A percentile compares a stretch with the other conserved stretches of the same genome.
These are phyloP conservation scores for Monilinia aucupariae DNA, from an alignment of 2,329 filamentous ascomycete species.

Conservation along the genomic window DNA sequence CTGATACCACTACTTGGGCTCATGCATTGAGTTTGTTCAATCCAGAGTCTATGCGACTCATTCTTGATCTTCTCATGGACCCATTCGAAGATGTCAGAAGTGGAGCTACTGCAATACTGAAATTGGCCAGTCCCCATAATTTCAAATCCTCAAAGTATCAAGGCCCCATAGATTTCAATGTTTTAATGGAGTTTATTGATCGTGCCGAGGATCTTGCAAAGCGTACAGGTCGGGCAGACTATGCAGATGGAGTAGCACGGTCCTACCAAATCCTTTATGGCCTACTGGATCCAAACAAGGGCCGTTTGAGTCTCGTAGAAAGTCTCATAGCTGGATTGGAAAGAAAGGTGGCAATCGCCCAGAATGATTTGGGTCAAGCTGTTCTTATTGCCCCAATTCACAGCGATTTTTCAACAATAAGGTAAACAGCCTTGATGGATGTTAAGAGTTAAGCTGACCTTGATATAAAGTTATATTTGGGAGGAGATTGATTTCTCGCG, in stretches of 20 bases:
- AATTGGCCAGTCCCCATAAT: conserved; percentile 41
- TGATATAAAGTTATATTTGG: conserved; percentile 28
- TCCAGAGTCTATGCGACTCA: conserved; percentile 50
- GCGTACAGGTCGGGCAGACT: conserved; percentile 76
- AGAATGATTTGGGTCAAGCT: conserved; percentile 59
- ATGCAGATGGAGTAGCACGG: conserved; percentile 84
- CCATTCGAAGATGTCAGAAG: conserved; percentile 88
- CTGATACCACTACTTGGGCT: conserved; percentile 29
- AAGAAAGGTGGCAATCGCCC: conserved; percentile 56
- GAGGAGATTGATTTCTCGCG: conserved; percentile 22
- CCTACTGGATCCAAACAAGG: conserved; percentile 44
- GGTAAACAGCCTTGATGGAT: conserved; percentile 38
- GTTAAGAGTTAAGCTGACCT: conserved; percentile 7
- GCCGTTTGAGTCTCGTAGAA: conserved; percentile 48
- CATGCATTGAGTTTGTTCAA: conserved; percentile 38
- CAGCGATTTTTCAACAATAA: conserved; percentile 62
- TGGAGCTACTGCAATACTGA: conserved; percentile 47
- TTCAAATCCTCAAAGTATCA: conserved; percentile 16
- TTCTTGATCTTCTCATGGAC: conserved; percentile 78
- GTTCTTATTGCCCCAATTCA: conserved; percentile 63
- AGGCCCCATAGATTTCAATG: background rate
- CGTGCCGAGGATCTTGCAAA: conserved; percentile 55
- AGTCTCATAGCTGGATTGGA: conserved; percentile 58
- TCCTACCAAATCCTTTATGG: conserved; percentile 64
- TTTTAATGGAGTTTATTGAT: conserved; percentile 45